Evolutionary conservation across 2,329 filamentous ascomycete genomes (phyloP), one percentile per base, ranked within the genome.

Genomic region (Chalaropsis ovoidea): DNA sequence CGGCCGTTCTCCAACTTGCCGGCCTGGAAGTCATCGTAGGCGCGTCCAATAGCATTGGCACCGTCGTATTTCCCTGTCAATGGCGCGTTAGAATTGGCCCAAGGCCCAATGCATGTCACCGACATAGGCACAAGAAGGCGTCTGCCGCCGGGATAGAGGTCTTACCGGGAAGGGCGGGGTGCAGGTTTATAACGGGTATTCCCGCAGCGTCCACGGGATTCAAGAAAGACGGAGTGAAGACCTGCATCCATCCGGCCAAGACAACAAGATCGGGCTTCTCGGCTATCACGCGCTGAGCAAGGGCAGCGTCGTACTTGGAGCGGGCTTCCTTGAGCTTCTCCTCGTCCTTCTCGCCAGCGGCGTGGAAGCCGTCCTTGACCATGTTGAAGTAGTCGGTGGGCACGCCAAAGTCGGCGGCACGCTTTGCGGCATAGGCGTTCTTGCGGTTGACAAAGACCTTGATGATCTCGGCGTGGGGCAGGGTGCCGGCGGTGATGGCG

Each of bases 231-330:
- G 79, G 78, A 0, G 85, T 86, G 61, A 95, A 82, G 66, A 95
- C 86, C 73, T 94, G 86, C 90, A 95, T 95, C 82, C 89, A 95
- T 1, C 91, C 90, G 2, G 89, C 86, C 70, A 91, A 88, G 8
- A 94, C 86, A 61, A 95, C 84, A 65, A 95, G 75, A 65, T 92
- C 83, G 0, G 90, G 90, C 66, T 75, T 75, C 69, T 87, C 82
- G 2, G 70, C 68, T 27, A 93, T 77, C 63, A 95, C 81, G 67
- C 86, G 79, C 52, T 80, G 75, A 0, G 89, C 88, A 68, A 95
- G 78, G 54, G 89, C 88, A 15, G 84, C 82, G 73, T 95, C 90
- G 74, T 94, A 95, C 64, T 79, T 79, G 60, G 80, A 77, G 27
- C 90, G 82, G 0, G 84, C 86, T 52, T 82, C 79, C 17, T 77